Evolutionary conservation across 208 protist species (phyloP).

Genomic region (Wallacemonas collosoma): DNA sequence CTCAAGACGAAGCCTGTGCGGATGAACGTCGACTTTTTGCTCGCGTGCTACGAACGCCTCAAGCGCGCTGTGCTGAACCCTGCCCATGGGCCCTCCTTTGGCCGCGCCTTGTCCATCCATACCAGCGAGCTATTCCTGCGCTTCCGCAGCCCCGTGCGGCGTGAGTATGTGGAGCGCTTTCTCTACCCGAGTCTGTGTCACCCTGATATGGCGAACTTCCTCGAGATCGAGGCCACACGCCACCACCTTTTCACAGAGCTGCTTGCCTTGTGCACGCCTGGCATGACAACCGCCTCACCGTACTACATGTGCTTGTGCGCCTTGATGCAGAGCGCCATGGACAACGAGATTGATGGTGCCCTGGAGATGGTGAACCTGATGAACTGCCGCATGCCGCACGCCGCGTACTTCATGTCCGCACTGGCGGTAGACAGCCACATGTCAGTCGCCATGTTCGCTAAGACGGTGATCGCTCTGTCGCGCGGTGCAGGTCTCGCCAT

Average conservation of each 20-base stretch:
- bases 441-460: slow-evolving; percentile 89
- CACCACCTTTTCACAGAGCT: slow-evolving; percentile 75
- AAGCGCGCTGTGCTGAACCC: slow-evolving; percentile 72
- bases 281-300: slow-evolving; percentile 68
- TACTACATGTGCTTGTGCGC: slow-evolving; percentile 91
- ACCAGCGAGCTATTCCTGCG: slow-evolving; percentile 88
- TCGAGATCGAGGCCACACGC: slow-evolving; percentile 70
- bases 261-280: slow-evolving; percentile 75
- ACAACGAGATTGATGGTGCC: slow-evolving; percentile 81
- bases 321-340: slow-evolving; percentile 72
- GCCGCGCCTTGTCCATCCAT: slow-evolving; percentile 82
- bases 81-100: slow-evolving; percentile 66
- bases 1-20: slow-evolving; percentile 68
- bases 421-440: slow-evolving; percentile 85
- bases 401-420: slow-evolving; percentile 84
- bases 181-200: slow-evolving; percentile 87
- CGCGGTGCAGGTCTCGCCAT: slow-evolving; percentile 87
- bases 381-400: slow-evolving; percentile 89
- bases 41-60: slow-evolving; percentile 90
- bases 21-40: slow-evolving; percentile 88
- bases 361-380: slow-evolving; percentile 81
- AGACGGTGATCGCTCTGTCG: slow-evolving; percentile 81
- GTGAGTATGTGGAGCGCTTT: slow-evolving; percentile 88
- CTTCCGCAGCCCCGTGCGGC: slow-evolving; percentile 89
- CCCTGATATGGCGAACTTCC: slow-evolving; percentile 72